Evolutionary conservation across 192 early-diverging fungal species (phyloP), one percentile per base, ranked within the genome.

Genomic region (Backusella parvicylindrica): DNA sequence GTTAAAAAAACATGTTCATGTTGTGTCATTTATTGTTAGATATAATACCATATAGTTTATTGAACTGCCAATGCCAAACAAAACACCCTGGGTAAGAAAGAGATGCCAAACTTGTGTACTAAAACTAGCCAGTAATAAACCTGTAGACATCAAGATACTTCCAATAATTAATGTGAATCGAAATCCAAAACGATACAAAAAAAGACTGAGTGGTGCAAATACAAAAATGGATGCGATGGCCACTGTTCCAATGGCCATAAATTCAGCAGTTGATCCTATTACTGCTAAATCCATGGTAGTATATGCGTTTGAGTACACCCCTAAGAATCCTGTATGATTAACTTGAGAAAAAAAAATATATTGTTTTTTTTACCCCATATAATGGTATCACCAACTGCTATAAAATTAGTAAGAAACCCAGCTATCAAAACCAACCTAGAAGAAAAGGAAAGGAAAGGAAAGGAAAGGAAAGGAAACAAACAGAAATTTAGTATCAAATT

Each of bases 71-170:
- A 88, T n/a, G 15, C 87, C 89, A 60, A 83, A 88, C 18, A 90
- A 71, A 35, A 89, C 73, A 1, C 89, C 89, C 74, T 90, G 88
- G 12, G 86, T 86, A n/a, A 90, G 75, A 37, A 87, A 77, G 28
- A 90, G 70, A 50, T 89, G 89, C 88, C 88, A 89, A 16, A 86
- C 79, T 85, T 90, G 63, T 31, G 23, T 56, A 41, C 67, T 74
- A 26, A 74, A 74, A 18, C 72, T 50, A 30, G 77, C 67, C 13
- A 78, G 40, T 6, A 78, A 70, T 1, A 78, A 26, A 36, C 77
- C 71, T 11, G 70, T 50, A 2, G 72, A 74, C 16, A 73, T 30
- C 2, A 68, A 30, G 31, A 70, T 31, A 16, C 50, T 74, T 15
- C 77, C 77, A 63, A 73, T 53, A 13, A 36, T 21, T 47, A 78